phyloP scores from a whole-genome alignment of 305 asterid species.

The Rubia balearica region DNA sequence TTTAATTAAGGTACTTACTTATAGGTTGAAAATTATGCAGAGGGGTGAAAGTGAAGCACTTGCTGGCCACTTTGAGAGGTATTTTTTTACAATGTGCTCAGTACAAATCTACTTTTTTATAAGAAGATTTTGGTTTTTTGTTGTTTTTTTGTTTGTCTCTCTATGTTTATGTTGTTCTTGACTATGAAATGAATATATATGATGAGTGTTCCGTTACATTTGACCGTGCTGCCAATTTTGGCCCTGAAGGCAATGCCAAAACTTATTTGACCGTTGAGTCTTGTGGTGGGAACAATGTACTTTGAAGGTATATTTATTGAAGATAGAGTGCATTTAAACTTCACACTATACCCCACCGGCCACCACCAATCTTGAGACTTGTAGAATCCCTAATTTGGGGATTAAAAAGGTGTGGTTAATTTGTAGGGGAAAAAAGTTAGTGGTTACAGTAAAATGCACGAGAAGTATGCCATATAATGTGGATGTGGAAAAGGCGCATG shows the following conservation, averaged over 20 bases:
- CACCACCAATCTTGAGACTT: constrained; percentile 6
- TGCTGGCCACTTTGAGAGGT: constrained; percentile 30
- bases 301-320: neutral
- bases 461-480: neutral
- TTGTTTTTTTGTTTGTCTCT: neutral
- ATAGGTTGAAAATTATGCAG: constrained; percentile 24
- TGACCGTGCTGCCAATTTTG: constrained; percentile 30
- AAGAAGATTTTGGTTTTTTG: neutral
- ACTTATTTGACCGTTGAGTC: constrained; percentile 34
- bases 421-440: neutral
- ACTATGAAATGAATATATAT: constrained; percentile 16
- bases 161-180: constrained; percentile 7
- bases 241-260: constrained; percentile 51
- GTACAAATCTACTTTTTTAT: neutral
- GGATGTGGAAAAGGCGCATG: too few species aligned
- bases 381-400: neutral
- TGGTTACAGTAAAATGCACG: neutral
- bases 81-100: constrained; percentile 5
- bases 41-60: constrained; percentile 15
- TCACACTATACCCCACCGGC: neutral
- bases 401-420: neutral
- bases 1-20: constrained; percentile 30
- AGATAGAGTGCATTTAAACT: neutral
- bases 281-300: constrained; percentile 9
- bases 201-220: constrained; percentile 38